Base-by-base conservation (phyloP, 176 grass and related monocot genomes). In the Lolium multiflorum region DNA sequence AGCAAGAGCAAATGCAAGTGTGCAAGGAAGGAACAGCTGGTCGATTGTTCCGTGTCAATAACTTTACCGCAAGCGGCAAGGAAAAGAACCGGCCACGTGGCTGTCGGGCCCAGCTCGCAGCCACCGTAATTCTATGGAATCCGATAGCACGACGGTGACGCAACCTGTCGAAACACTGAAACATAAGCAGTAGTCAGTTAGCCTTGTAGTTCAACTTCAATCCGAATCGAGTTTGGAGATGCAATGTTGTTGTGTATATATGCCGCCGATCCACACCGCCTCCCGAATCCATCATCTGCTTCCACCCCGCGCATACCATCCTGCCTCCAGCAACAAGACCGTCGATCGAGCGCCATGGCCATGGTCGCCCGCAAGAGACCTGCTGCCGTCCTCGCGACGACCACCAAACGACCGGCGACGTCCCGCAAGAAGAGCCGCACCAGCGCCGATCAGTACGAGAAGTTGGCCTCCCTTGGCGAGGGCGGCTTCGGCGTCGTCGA, bases 81-180 rank as follows among this genome's bases (percentile, higher is more conserved):
- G 15, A 55, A 55, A 6, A 1, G 12, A 18, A 18, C 15, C 15
- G 15, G 0, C 15, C 1, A 5, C 15, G 15, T 54, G 1, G 1
- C 2, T 31, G 1, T 31, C 2, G 1, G 1, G 1, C 2, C 2
- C 2, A 1, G 1, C 2, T 31, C 2, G 28, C 28, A 2, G 2
- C 1, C 2, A 2, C 2, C 28, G 28, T 1, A 1, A 1, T 1
- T 31, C 2, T 31, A 31, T 2, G 28, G 28, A 31, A 31, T 31
- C 28, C 28, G 28, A 31, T 31, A 31, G 28, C 28, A 31, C 28
- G 51, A 57, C 55, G 18, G 55, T 57, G 55, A 57, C 17, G 55
- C 14, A 55, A 55, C 52, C 17, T 57, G 17, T 57, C 55, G 55
- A 57, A 55, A 55, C 52, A 55, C 52, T 55, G 15, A 55, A 57